Evolutionary conservation across 108 stramenopile species (phyloP).

Genomic region (Nannochloropsis salina): DNA sequence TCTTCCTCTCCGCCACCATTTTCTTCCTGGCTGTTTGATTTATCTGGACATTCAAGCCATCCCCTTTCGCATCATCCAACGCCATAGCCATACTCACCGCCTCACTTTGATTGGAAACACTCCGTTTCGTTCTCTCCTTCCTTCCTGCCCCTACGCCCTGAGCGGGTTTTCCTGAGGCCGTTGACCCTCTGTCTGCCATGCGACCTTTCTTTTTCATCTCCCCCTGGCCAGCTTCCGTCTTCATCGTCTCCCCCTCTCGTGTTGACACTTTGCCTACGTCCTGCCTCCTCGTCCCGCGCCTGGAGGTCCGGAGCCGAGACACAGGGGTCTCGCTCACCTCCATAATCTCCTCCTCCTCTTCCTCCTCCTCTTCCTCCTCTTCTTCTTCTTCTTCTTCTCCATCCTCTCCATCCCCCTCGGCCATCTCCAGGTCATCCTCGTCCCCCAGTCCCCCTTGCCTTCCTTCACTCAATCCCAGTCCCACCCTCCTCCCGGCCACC

Average conservation of each 20-base stretch:
- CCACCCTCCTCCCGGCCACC: constrained; percentile 23
- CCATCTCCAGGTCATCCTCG: neutral
- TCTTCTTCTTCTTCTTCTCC: constrained; percentile 23
- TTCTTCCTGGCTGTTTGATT: constrained; percentile 37
- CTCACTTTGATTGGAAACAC: neutral
- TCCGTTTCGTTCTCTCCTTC: neutral
- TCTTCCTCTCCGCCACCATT: constrained; percentile 31
- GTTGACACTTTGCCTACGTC: neutral
- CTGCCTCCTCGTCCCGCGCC: neutral
- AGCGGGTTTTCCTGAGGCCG: constrained; percentile 15
- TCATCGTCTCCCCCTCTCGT: neutral
- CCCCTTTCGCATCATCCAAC: constrained; percentile 26
- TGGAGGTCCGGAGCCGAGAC: neutral
- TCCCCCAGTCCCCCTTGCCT: constrained; percentile 1
- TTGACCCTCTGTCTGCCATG: neutral
- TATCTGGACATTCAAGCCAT: constrained; percentile 33
- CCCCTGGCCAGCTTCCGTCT: neutral
- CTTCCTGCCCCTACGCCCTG: constrained; percentile 22
- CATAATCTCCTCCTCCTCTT: neutral
- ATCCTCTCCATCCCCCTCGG: neutral
- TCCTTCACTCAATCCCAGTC: constrained; percentile 1
- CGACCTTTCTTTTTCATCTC: too few species aligned
- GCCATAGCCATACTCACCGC: constrained; percentile 22
- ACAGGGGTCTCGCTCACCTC: neutral
- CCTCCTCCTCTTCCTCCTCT: constrained; percentile 25